These are phyloP conservation scores for Pythium insidiosum DNA, from an alignment of 352 stramenopile species.

Conservation along the genomic window DNA sequence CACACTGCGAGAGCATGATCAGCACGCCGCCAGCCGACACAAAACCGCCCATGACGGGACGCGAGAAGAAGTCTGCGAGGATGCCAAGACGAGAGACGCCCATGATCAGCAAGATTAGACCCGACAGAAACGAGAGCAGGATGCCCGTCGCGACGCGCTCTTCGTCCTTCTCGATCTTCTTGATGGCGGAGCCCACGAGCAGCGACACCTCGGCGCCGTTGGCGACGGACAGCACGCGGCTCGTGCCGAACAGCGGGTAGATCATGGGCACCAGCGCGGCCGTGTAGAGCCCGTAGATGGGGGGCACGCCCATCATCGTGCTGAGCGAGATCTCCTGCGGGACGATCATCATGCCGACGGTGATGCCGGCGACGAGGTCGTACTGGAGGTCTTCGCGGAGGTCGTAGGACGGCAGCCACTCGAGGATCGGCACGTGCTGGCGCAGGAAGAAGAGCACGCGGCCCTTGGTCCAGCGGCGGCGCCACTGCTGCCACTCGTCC, in stretches of 20 bases:
- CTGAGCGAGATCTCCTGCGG: constrained; percentile 87
- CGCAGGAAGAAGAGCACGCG: constrained; percentile 26
- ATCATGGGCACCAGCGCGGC: neutral
- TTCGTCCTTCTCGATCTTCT: too few species aligned
- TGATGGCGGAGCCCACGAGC: constrained; percentile 49
- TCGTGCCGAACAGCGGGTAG: too few species aligned
- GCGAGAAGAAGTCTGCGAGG: constrained; percentile 84
- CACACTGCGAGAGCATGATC: constrained; percentile 88
- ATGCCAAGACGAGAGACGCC: constrained; percentile 77
- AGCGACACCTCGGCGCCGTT: constrained; percentile 26
- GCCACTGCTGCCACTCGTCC: too few species aligned
- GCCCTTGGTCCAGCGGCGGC: too few species aligned
- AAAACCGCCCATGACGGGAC: constrained; percentile 88
- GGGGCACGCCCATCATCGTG: constrained; percentile 80
- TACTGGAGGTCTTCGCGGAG: constrained; percentile 40
- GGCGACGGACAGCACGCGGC: constrained; percentile 6
- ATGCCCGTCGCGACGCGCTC: constrained; percentile 56
- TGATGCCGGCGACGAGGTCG: constrained; percentile 45
- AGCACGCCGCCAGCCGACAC: constrained; percentile 84
- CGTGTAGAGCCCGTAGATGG: constrained; percentile 87
- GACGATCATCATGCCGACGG: constrained; percentile 84
- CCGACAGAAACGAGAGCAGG: constrained; percentile 69
- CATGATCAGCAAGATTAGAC: constrained; percentile 67
- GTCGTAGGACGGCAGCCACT: constrained; percentile 56
- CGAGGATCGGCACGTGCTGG: constrained; percentile 46